These are phyloP conservation scores for Parvularia atlantis DNA, from an alignment of 78 protist genomes.

Conservation along the genomic window DNA sequence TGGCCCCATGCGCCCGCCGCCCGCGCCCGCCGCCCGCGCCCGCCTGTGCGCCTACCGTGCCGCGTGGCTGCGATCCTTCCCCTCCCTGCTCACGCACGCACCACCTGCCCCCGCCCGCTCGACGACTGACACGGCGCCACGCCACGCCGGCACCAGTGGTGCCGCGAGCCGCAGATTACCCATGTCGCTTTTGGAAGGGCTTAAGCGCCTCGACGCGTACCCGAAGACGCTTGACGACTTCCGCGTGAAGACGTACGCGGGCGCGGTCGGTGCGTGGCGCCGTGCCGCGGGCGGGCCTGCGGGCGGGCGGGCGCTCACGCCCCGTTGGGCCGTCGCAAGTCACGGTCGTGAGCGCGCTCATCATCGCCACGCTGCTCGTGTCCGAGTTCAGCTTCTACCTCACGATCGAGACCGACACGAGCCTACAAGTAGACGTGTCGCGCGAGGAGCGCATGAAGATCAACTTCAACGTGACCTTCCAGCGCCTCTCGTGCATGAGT, in stretches of 20 bases:
- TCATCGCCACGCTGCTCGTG: slow-evolving; percentile 4
- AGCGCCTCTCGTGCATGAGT: slow-evolving; percentile 49
- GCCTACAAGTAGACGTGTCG: slow-evolving; percentile 45
- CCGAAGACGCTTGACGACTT: slow-evolving; percentile 82
- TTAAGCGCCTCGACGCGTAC: slow-evolving; percentile 67
- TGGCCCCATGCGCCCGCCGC: too few species aligned
- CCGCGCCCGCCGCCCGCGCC: too few species aligned
- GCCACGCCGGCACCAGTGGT: too few species aligned
- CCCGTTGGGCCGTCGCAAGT: too few species aligned
- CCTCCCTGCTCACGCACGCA: too few species aligned
- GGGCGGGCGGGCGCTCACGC: too few species aligned
- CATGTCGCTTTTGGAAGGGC: too few species aligned
- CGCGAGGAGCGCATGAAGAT: slow-evolving; percentile 59
- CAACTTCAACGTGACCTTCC: slow-evolving; percentile 60
- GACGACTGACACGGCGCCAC: too few species aligned
- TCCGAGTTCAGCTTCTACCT: slow-evolving; percentile 22
- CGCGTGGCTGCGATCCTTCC: too few species aligned
- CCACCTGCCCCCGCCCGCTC: too few species aligned
- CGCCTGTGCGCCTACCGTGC: too few species aligned
- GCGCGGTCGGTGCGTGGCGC: slow-evolving; percentile 50
- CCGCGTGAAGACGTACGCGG: slow-evolving; percentile 56
- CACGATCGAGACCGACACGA: slow-evolving; percentile 30
- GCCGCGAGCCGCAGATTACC: too few species aligned
- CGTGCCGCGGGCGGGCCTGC: neutral
- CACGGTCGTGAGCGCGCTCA: neutral